Evolutionary conservation across 2,329 filamentous ascomycete genomes (phyloP), one percentile per base, ranked within the genome.

Genomic region (Ophiostoma triangulosporum): DNA sequence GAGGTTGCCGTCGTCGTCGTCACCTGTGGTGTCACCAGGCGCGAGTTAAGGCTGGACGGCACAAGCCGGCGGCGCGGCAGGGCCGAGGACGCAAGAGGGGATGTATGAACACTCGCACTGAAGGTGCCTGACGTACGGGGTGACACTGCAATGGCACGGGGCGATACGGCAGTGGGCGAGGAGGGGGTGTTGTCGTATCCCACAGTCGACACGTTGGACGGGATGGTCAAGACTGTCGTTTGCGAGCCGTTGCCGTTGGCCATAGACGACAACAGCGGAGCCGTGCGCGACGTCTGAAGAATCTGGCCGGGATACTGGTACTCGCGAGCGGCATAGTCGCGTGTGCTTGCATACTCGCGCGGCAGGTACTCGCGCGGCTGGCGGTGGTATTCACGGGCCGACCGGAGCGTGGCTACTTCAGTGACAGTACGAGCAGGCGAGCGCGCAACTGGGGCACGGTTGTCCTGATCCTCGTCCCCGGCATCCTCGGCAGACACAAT

Each of bases 351-450:
- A 12, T 51, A 63, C 32, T 73, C 50, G n/a, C 50, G 54, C 6
- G 51, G 26, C 17, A 46, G 54, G 45, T 54, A 54, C 12, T 54
- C 52, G 29, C 52, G 52, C 27, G 52, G 15, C 33, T 49, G 35
- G 22, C 33, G 62, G 59, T 68, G 71, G 31, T 75, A 72, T 43
- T 72, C 69, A 3, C 65, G 63, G 52, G 57, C 61, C 54, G 60
- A 61, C 57, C 60, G 68, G 56, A 58, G 65, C 61, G 58, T 62
- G 27, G 69, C 72, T 51, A 74, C 70, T 56, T 84, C 80, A 0
- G 78, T 82, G 33, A 70, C 66, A 4, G 78, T 78, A 24, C 81
- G 71, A 4, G 80, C 81, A 1, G 78, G 77, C 2, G 74, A 70
- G n/a, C 76, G 73, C 3, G 57, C 76, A 72, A 31, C 24, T 71